These are phyloP conservation scores for Paxillus rubicundulus DNA, from an alignment of 768 basidiomycete species.

Conservation along the genomic window DNA sequence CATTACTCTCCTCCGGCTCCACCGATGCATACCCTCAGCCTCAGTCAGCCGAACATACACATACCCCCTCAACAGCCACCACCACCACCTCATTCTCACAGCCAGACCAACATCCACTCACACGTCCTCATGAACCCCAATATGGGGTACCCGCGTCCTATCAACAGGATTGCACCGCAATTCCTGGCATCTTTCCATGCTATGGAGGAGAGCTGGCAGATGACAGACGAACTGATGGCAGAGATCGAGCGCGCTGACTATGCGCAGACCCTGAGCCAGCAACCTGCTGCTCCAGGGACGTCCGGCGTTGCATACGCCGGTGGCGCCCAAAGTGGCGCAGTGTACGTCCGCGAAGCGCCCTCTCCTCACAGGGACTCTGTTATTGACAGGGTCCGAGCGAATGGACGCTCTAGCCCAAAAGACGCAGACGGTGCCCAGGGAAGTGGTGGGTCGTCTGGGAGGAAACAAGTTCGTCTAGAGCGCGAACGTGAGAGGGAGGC, in stretches of 20 bases:
- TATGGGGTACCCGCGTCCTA: conserved; percentile 62
- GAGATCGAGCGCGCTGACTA: conserved; percentile 72
- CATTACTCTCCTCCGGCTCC: conserved; percentile 47
- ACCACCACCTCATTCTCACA: conserved; percentile 39
- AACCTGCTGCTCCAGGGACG: conserved; percentile 35
- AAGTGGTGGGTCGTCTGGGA: conserved; percentile 6
- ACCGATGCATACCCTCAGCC: conserved; percentile 31
- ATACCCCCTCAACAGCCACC: conserved; percentile 37
- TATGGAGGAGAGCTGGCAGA: conserved; percentile 58
- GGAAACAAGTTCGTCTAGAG: conserved; percentile 25
- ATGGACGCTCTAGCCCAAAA: conserved; percentile 56
- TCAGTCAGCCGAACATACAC: conserved; percentile 29
- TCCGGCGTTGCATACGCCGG: conserved; percentile 48
- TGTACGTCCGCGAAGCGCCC: conserved; percentile 35
- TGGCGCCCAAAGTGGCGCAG: conserved; percentile 40
- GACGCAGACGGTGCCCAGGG: conserved; percentile 43
- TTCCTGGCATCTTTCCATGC: conserved; percentile 57
- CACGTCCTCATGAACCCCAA: conserved; percentile 32
- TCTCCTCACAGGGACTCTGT: conserved; percentile 49
- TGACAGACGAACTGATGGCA: conserved; percentile 67
- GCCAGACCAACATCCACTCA: conserved; percentile 26
- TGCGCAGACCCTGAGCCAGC: conserved; percentile 53
- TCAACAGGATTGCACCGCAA: conserved; percentile 52
- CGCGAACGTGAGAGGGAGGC: conserved; percentile 47
- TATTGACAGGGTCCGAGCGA: conserved; percentile 52